Percentiles rank a stretch among this genome's conserved stretches.
phyloP scores from a whole-genome alignment of 148 eudicot genomes.

The Spergularia marina region DNA sequence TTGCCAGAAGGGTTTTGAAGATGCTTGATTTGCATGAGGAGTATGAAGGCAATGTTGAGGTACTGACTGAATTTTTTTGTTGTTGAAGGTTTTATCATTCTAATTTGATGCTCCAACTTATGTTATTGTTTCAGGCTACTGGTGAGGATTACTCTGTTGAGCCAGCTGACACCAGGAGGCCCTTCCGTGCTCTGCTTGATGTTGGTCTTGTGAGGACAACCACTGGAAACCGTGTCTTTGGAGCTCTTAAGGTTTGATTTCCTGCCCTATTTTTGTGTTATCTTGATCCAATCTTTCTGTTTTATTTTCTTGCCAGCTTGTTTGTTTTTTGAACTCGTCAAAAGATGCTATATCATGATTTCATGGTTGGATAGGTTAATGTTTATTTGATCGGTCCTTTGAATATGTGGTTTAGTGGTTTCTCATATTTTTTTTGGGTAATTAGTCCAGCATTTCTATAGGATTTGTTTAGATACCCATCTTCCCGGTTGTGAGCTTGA shows the following conservation, averaged over 20 bases:
- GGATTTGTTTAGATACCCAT: too few species aligned
- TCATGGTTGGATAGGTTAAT: too few species aligned
- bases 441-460: too few species aligned
- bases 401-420: too few species aligned
- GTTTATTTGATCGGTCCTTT: too few species aligned
- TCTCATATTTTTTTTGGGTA: too few species aligned
- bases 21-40: slow-evolving; percentile 66
- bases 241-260: slow-evolving; percentile 71
- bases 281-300: background rate
- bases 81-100: background rate
- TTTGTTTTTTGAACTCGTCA: background rate
- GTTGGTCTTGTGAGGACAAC: slow-evolving; percentile 82
- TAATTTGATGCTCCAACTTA: background rate
- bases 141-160: slow-evolving; percentile 89
- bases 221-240: slow-evolving; percentile 85
- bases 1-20: slow-evolving; percentile 67
- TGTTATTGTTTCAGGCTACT: slow-evolving; percentile 43
- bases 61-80: slow-evolving; percentile 6
- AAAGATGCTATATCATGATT: too few species aligned
- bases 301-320: background rate
- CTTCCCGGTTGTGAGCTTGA: too few species aligned
- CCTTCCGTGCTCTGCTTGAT: slow-evolving; percentile 87
- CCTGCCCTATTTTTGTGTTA: background rate
- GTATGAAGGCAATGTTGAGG: slow-evolving; percentile 81
- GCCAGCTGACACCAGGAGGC: slow-evolving; percentile 73